Conservation (phyloP, 2,329 filamentous ascomycete genomes). For the Emericellopsis atlantica region DNA sequence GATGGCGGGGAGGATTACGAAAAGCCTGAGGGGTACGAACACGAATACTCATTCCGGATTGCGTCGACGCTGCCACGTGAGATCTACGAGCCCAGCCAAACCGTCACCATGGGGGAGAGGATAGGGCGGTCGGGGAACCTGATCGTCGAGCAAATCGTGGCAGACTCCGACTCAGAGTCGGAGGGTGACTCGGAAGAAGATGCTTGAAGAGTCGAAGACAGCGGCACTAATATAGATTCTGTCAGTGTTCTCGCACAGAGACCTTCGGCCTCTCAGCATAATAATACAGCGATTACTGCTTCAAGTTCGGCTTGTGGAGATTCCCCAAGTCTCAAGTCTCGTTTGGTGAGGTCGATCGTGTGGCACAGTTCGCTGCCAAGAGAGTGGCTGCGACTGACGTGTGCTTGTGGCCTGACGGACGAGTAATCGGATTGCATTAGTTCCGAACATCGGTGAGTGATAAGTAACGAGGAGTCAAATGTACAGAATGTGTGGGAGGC, state of each 20-base stretch:
- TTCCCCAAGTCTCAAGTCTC: no score
- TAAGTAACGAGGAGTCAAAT: no score
- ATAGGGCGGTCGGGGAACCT: conserved; percentile 79
- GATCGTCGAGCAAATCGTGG: conserved; percentile 58
- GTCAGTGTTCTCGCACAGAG: no score
- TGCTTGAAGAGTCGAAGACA: conserved; percentile 2
- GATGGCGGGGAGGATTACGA: conserved; percentile 20
- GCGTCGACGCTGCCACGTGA: conserved; percentile 76
- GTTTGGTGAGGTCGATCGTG: no score
- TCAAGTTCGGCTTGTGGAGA: no score
- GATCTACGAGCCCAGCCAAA: conserved; percentile 59
- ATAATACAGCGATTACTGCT: background rate
- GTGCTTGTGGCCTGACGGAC: no score
- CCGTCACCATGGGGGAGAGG: conserved; percentile 54
- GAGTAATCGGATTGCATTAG: no score
- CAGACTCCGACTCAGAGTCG: conserved; percentile 14
- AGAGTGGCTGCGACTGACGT: no score
- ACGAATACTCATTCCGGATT: conserved; percentile 75
- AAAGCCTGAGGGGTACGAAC: conserved; percentile 58
- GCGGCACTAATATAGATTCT: background rate
- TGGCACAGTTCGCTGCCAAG: no score
- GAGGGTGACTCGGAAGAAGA: conserved; percentile 18
- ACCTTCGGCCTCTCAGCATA: background rate
- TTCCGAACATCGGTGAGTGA: no score
- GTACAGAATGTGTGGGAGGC: no score